phyloP scores from a whole-genome alignment of 352 stramenopile genomes.

The Pythium volutum region DNA sequence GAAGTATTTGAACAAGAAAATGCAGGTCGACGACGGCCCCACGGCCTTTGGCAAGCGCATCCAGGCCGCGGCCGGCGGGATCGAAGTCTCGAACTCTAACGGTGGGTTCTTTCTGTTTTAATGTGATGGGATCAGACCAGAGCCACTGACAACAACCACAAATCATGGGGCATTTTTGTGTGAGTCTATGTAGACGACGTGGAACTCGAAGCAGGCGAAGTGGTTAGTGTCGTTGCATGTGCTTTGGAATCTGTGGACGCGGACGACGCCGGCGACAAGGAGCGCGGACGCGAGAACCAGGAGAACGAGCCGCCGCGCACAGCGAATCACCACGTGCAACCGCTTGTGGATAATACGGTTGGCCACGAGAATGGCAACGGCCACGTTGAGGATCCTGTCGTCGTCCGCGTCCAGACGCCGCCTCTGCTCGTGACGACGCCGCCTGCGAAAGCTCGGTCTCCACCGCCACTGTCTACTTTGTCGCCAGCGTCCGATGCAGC shows the following conservation, averaged over 20 bases:
- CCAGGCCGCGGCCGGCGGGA: not conserved
- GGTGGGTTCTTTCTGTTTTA: constrained; percentile 1
- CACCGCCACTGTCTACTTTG: not conserved
- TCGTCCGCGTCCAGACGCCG: not conserved
- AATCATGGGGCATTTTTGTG: not conserved
- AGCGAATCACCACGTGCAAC: not conserved
- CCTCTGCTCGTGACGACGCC: not conserved
- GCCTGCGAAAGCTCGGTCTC: not conserved
- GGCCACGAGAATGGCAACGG: not conserved
- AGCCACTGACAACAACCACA: not conserved
- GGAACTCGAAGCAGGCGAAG: constrained; percentile 20
- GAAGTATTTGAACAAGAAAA: constrained; percentile 19
- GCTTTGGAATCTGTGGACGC: constrained; percentile 4
- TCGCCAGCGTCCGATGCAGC: constrained; percentile 2
- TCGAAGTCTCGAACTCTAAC: constrained; percentile 25
- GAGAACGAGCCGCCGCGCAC: constrained; percentile 11
- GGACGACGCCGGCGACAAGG: not conserved
- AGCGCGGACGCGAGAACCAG: constrained; percentile 16
- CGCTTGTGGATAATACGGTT: not conserved
- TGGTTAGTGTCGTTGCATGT: constrained; percentile 24
- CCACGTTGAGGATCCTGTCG: not conserved
- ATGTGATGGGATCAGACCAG: not conserved
- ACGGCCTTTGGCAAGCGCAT: constrained; percentile 11
- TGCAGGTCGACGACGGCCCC: not conserved
- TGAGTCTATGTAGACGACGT: constrained; percentile 9